Base-by-base conservation (phyloP, 345 rosid genomes). In the Microthlaspi erraticum region DNA sequence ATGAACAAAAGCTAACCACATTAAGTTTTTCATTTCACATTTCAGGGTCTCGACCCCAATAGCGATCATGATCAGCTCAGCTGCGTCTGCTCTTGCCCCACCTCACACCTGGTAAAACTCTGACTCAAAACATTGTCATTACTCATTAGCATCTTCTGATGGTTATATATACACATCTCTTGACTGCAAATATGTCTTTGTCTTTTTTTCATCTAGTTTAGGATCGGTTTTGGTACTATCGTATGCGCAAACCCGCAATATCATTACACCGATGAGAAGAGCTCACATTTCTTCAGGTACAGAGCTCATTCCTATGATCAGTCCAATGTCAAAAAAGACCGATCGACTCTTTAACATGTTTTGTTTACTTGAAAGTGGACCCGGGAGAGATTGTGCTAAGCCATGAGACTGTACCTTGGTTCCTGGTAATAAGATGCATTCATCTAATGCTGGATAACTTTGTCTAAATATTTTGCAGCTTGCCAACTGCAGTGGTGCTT, bases 81-180 rank as follows among this genome's bases (percentile, higher is more conserved):
- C 96, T 70, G 95, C 84, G 49, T 94, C 91, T 80, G 96, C 96
- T 5, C 71, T 89, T 51, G 99, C n/a, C 99, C 20, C 97, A 91
- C 75, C 87, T 91, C 64, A 85, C 97, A 57, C 96, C 90, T 1
- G 95, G 95, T 72, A 50, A 76, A 41, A 49, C 54, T n/a, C 14
- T 31, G 42, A 44, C n/a, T 51, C n/a, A 14, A 39, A 70, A 14
- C 67, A 64, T 29, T 33, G 51, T 7, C 45, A n/a, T n/a, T n/a
- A n/a, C n/a, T n/a, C n/a, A 20, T 52, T 46, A 19, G 13, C 41
- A 5, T 36, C 7, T 57, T 50, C 16, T 43, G 36, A 14, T 20
- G 48, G n/a, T n/a, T n/a, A n/a, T 31, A 17, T 55, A 34, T 45
- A 56, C 42, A 60, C 73, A 20, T 59, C 42, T 44, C 16, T n/a